Evolutionary conservation across 2,329 filamentous ascomycete species (phyloP).

Genomic region (Coleophoma crateriformis): DNA sequence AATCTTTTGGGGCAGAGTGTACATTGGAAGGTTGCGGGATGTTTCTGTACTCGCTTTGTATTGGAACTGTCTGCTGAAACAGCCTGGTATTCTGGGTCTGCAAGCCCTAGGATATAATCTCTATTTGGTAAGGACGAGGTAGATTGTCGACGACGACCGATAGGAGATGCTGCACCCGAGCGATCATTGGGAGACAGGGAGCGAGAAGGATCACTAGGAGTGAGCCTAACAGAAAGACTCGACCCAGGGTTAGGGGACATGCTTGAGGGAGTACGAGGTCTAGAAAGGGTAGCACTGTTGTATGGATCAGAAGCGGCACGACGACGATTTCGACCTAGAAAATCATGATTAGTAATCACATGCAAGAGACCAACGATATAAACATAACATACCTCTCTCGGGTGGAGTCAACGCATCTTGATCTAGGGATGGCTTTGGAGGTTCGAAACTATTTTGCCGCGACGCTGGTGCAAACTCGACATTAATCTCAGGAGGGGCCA

Average conservation of each 20-base stretch:
- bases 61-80: conserved; percentile 51
- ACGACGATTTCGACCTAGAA: conserved; percentile 23
- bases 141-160: conserved; percentile 48
- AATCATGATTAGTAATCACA: conserved; percentile 11
- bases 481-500: conserved; percentile 91
- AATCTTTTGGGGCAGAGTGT: conserved; percentile 91
- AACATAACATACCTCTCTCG: conserved; percentile 48
- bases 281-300: conserved; percentile 33
- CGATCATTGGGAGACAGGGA: conserved; percentile 57
- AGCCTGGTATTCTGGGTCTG: conserved; percentile 78
- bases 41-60: conserved; percentile 86
- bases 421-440: conserved; percentile 56
- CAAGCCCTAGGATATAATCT: conserved; percentile 83
- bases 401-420: conserved; percentile 82
- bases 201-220: conserved; percentile 34
- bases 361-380: background rate
- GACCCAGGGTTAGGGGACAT: conserved; percentile 49
- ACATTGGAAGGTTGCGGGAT: conserved; percentile 96
- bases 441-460: conserved; percentile 59
- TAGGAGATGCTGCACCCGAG: conserved; percentile 38
- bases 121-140: conserved; percentile 53
- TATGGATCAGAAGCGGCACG: conserved; percentile 29
- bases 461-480: conserved; percentile 84
- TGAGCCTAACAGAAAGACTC: conserved; percentile 37
- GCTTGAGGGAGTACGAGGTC: conserved; percentile 43